Conservation (phyloP, 148 eudicot species). For the Nepenthes mirabilis region DNA sequence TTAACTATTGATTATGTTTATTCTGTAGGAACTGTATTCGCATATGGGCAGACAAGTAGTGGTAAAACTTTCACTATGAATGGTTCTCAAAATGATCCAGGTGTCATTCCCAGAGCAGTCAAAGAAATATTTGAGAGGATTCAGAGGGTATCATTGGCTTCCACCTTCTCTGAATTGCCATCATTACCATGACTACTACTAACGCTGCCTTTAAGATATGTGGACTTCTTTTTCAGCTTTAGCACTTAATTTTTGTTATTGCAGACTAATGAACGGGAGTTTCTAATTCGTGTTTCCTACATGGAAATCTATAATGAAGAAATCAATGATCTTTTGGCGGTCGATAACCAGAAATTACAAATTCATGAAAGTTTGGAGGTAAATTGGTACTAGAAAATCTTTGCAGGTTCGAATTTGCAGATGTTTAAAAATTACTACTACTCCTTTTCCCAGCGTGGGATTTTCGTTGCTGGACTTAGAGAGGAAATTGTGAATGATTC, state of each 20-base stretch:
- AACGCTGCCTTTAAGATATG: not conserved
- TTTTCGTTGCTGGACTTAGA: conserved; percentile 90
- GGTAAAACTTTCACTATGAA: conserved; percentile 98
- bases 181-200: not conserved
- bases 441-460: conserved; percentile 57
- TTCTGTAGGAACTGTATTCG: conserved; percentile 85
- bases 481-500: conserved; percentile 85
- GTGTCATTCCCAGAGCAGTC: conserved; percentile 78
- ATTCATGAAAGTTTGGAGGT: conserved; percentile 97
- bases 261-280: conserved; percentile 65
- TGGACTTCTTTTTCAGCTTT: not conserved
- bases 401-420: not conserved
- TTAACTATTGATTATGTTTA: not conserved
- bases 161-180: not conserved
- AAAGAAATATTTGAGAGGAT: conserved; percentile 62
- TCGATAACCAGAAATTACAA: conserved; percentile 77
- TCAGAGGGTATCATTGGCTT: conserved; percentile 27
- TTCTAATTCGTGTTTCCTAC: conserved; percentile 86
- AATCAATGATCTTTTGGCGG: conserved; percentile 80
- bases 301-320: conserved; percentile 99
- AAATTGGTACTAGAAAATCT: conserved; percentile 3
- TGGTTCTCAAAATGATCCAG: conserved; percentile 82
- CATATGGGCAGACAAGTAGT: conserved; percentile 98
- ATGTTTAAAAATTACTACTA: conserved; percentile 5
- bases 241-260: conserved; percentile 2